These are phyloP conservation scores for Polygonum maritimum DNA, from an alignment of 148 eudicot genomes.

Conservation along the genomic window DNA sequence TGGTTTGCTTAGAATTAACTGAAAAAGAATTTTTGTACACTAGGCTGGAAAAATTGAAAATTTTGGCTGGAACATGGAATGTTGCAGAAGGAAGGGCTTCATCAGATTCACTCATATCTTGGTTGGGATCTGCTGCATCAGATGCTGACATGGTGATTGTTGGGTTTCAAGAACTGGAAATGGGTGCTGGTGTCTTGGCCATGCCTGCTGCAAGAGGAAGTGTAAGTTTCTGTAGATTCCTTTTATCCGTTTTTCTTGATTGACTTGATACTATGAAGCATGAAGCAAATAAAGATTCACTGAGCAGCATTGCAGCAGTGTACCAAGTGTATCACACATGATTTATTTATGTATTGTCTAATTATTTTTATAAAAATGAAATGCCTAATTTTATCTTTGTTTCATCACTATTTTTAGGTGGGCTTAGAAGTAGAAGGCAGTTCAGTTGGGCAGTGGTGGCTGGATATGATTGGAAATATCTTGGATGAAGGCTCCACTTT, in stretches of 20 bases:
- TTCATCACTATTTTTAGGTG: conserved; percentile 36
- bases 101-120: conserved; percentile 72
- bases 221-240: too few species aligned
- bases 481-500: conserved; percentile 90
- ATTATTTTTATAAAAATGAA: too few species aligned
- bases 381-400: too few species aligned
- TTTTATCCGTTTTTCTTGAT: too few species aligned
- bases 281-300: too few species aligned
- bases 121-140: conserved; percentile 74
- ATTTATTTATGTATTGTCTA: too few species aligned
- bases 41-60: conserved; percentile 59
- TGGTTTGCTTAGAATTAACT: conserved; percentile 60
- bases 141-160: conserved; percentile 67
- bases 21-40: conserved; percentile 76
- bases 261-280: too few species aligned
- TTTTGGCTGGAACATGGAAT: conserved; percentile 95
- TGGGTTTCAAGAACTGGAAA: conserved; percentile 96
- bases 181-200: conserved; percentile 99
- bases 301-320: too few species aligned
- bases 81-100: conserved; percentile 91
- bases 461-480: conserved; percentile 68
- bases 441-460: conserved; percentile 96
- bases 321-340: too few species aligned
- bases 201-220: too few species aligned
- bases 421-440: conserved; percentile 98